Base-by-base conservation (phyloP, 1,284 basidiomycete species). In the Trichosporon inkin region DNA sequence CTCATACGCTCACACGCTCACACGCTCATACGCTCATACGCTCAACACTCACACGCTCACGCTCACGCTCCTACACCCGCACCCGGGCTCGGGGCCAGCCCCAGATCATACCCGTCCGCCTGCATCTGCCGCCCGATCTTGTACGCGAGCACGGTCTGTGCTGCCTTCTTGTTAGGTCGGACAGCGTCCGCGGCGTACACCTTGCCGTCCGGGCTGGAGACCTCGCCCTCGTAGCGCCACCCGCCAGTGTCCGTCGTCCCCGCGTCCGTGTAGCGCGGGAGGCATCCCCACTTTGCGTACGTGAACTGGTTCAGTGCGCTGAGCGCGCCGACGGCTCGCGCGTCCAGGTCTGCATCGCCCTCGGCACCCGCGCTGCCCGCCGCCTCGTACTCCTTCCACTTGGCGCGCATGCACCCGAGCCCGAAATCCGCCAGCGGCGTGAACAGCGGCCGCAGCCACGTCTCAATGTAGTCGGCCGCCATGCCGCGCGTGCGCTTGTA, bases 371-470 rank as follows among this genome's bases (percentile, higher is more conserved):
- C 56, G 32, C 36, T 34, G 13, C 36, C 34, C 5, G 22, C 19
- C 11, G 20, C 24, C 16, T 49, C 19, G 11, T 24, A n/a, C 37
- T 55, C 56, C 34, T n/a, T 17, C 20, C 52, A 53, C 34, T 53
- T 57, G 16, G 19, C 37, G 34, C 53, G 54, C 39, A 74, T 58
- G 16, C 65, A 41, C 5, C 58, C 54, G 16, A 72, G 37, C 0
- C 65, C 67, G 56, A 62, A 69, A 16, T 64, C 37, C 2, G 73
- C 71, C 14, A 77, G 40, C 1, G 71, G 71, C 1, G 61, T 62
- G 62, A 72, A 71, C 17, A 77, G 61, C 0, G 69, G 69, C 32
- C 64, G 60, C n/a, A 77, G 64, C 73, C 74, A 77, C 13, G 28
- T 14, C 7, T 67, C 67, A 39, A 76, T 24, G 28, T 67, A 61